These are phyloP conservation scores for Entomortierella lignicola DNA, from an alignment of 192 early-diverging fungal species.

Conservation along the genomic window DNA sequence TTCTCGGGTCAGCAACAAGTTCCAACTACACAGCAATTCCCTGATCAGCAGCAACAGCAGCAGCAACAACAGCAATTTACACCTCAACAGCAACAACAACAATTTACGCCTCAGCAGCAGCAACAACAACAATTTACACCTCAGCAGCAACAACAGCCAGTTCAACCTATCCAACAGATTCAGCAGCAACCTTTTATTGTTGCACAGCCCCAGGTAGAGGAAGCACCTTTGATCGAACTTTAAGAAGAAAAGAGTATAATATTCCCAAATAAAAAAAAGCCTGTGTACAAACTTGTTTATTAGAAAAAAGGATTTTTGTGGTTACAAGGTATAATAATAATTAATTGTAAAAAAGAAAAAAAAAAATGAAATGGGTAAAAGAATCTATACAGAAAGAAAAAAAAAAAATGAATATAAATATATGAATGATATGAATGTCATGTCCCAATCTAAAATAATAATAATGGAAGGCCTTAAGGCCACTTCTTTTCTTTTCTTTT, in stretches of 20 bases:
- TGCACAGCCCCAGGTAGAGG: constrained; percentile 25
- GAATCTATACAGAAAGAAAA: background rate
- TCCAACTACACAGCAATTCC: constrained; percentile 3
- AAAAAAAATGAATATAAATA: too few species aligned
- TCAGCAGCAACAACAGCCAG: constrained; percentile 11
- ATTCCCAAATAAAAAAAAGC: background rate
- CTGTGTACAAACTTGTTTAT: too few species aligned
- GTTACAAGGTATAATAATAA: too few species aligned
- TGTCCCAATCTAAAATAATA: too few species aligned
- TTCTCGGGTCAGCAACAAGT: constrained; percentile 1
- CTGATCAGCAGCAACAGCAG: background rate
- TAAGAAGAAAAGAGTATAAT: constrained; percentile 1
- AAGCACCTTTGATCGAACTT: constrained; percentile 40
- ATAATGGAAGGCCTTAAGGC: too few species aligned
- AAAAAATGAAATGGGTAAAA: too few species aligned
- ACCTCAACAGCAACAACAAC: constrained; percentile 7
- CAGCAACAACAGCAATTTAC: background rate
- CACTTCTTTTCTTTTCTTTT: too few species aligned
- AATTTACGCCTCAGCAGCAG: constrained; percentile 1
- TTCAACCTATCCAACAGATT: background rate
- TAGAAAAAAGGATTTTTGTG: too few species aligned
- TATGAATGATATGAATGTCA: too few species aligned
- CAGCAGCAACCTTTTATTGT: constrained; percentile 8
- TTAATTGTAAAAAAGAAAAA: constrained; percentile 12
- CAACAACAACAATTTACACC: background rate